Evolutionary conservation across 2,329 filamentous ascomycete species (phyloP).

Genomic region (Aspergillus quadrilineatus): DNA sequence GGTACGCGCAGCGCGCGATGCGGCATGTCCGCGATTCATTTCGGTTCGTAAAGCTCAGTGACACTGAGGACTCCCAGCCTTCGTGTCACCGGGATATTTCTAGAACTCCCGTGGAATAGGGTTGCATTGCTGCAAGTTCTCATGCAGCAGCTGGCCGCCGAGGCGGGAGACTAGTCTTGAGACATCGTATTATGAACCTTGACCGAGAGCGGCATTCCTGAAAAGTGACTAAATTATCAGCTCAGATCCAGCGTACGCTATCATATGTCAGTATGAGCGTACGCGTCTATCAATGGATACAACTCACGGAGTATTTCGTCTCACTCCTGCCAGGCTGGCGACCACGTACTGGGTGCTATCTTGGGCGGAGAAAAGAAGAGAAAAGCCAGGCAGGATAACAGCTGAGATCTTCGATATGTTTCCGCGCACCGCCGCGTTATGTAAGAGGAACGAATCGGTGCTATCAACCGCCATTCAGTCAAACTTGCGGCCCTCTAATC

Average conservation of each 20-base stretch:
- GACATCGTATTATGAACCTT: background rate
- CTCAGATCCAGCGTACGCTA: background rate
- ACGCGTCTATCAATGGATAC: background rate
- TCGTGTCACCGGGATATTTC: conserved; percentile 1
- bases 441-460: background rate
- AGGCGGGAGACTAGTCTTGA: background rate
- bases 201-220: background rate
- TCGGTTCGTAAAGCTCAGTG: background rate
- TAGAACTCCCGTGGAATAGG: background rate
- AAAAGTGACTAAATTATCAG: background rate
- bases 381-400: background rate
- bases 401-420: background rate
- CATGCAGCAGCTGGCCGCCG: background rate
- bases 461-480: background rate
- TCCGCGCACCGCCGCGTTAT: background rate
- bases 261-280: background rate
- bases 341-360: background rate
- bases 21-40: background rate
- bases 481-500: background rate
- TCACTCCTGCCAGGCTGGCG: background rate
- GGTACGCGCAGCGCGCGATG: background rate
- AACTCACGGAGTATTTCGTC: background rate
- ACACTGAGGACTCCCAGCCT: background rate
- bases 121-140: background rate
- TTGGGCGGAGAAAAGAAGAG: background rate